Conservation (phyloP, 441 rosid genomes). For the Euphorbia corollata region DNA sequence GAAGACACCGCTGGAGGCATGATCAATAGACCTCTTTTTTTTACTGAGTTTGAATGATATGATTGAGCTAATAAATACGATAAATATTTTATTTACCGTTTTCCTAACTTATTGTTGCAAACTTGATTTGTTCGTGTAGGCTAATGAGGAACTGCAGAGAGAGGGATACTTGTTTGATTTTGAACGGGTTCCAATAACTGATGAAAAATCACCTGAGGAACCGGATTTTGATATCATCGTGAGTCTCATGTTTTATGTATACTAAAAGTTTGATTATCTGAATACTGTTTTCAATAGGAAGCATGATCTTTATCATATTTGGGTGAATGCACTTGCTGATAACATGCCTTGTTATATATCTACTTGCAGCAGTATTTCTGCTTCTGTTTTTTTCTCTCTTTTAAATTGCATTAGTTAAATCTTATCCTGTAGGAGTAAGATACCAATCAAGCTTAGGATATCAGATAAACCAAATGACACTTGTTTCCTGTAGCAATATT, state of each 20-base stretch:
- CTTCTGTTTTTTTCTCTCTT: no score
- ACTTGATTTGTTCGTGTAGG: conserved; percentile 42
- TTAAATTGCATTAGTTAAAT: no score
- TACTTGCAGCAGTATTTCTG: background rate
- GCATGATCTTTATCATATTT: background rate
- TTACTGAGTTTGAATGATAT: conserved; percentile 14
- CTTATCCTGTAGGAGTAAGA: no score
- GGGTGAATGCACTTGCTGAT: background rate
- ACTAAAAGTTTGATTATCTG: background rate
- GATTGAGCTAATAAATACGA: background rate
- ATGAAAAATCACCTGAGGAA: conserved; percentile 95
- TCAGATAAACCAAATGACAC: no score
- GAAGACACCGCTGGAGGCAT: conserved; percentile 91
- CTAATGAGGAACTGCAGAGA: conserved; percentile 75
- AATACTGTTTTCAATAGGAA: background rate
- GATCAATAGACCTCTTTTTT: conserved; percentile 18
- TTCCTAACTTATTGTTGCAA: conserved; percentile 20
- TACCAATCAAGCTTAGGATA: no score
- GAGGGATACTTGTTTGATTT: conserved; percentile 88
- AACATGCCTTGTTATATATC: background rate
- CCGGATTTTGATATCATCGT: conserved; percentile 86
- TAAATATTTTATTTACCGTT: conserved; percentile 6
- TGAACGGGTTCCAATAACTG: conserved; percentile 95
- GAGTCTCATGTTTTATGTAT: conserved; percentile 24
- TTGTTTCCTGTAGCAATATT: no score